phyloP scores from a whole-genome alignment of 208 protist genomes.

The Balamuthia mandrillaris region DNA sequence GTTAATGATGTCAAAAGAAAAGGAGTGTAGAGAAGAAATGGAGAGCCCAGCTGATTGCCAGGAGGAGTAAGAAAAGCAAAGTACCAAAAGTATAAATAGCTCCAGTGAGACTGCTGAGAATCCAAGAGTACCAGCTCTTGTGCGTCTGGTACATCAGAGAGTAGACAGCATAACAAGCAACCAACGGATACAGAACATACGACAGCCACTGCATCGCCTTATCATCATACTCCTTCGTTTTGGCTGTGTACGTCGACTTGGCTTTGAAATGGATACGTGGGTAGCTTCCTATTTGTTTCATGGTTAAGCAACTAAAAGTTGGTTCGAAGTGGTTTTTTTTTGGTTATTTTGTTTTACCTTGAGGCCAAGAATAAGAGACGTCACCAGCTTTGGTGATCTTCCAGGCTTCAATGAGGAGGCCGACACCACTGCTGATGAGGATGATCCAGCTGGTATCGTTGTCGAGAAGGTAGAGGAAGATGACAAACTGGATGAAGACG shows the following conservation, averaged over 20 bases:
- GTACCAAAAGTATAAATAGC: slow-evolving; percentile 81
- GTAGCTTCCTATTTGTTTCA: background rate
- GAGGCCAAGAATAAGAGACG: slow-evolving; percentile 15
- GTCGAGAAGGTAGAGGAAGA: slow-evolving; percentile 97
- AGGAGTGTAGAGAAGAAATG: background rate
- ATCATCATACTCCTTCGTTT: slow-evolving; percentile 80
- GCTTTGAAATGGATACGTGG: slow-evolving; percentile 40
- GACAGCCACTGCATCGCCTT: slow-evolving; percentile 89
- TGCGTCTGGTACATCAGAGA: slow-evolving; percentile 88
- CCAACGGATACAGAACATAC: slow-evolving; percentile 85
- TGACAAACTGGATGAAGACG: slow-evolving; percentile 86
- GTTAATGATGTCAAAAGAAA: background rate
- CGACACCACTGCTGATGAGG: slow-evolving; percentile 79
- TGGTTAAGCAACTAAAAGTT: background rate
- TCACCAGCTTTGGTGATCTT: slow-evolving; percentile 87
- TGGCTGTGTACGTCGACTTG: slow-evolving; percentile 38
- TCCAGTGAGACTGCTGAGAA: slow-evolving; percentile 64
- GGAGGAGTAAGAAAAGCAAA: background rate
- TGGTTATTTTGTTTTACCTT: background rate
- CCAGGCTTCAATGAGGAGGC: slow-evolving; percentile 91
- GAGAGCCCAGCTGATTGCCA: background rate
- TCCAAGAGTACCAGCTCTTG: slow-evolving; percentile 84
- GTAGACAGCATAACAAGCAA: slow-evolving; percentile 89
- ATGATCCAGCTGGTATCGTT: slow-evolving; percentile 88
- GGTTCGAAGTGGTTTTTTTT: background rate